A percentile compares a stretch with the other conserved stretches of the same genome.
Conservation (phyloP, 148 eudicot genomes). For the Rhododendron simsii region DNA sequence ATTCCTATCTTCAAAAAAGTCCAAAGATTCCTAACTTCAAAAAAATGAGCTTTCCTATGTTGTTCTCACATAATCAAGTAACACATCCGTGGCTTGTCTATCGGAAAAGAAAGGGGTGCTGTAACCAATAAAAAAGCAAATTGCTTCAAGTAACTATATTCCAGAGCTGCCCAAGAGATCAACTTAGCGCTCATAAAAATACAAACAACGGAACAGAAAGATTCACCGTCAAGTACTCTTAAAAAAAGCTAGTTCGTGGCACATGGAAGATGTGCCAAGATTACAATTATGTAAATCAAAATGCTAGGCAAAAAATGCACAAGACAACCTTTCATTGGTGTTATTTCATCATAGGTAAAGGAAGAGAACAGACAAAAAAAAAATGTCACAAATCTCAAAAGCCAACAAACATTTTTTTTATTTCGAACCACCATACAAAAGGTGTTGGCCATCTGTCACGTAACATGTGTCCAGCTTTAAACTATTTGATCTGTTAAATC, state of each 20-base stretch:
- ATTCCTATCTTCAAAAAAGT: neutral
- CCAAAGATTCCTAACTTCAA: neutral
- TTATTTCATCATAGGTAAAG: neutral
- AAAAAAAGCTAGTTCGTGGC: neutral
- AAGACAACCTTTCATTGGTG: neutral
- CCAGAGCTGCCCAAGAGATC: neutral
- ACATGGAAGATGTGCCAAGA: neutral
- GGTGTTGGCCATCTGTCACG: neutral
- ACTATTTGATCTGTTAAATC: neutral
- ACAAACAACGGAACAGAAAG: neutral
- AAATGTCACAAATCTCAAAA: neutral
- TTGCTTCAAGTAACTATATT: neutral
- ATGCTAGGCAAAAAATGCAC: neutral
- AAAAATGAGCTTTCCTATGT: neutral
- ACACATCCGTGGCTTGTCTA: neutral
- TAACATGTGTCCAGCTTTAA: neutral
- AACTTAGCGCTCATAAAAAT: neutral
- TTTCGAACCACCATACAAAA: neutral
- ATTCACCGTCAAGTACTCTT: neutral
- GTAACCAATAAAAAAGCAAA: neutral
- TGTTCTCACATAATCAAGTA: neutral
- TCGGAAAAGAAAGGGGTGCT: neutral
- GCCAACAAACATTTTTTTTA: neutral
- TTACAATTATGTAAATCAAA: neutral
- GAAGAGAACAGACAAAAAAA: neutral